Evolutionary conservation across 768 basidiomycete species (phyloP), one percentile per base, ranked within the genome.

Genomic region (Peribolospora kevripleyi): DNA sequence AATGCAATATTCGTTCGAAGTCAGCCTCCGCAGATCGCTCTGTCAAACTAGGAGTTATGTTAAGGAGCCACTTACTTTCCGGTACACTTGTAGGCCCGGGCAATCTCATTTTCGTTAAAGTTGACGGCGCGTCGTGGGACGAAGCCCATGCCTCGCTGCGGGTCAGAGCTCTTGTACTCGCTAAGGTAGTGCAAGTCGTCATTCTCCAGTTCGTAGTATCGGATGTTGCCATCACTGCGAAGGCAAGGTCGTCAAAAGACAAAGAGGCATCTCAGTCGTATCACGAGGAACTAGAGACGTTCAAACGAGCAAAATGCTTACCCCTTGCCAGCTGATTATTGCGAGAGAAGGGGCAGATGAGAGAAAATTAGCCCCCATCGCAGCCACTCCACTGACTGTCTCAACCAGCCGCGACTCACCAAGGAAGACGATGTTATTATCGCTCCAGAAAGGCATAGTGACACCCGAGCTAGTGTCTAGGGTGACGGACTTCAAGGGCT

Each of bases 61-160:
- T 25, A 25, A 25, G 25, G 25, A 25, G 25, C 25, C 25, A 25
- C 25, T 25, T 1, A 25, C 25, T 25, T 25, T 25, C 25, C 77
- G 11, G 77, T 72, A 14, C 91, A 75, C 68, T 97, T 98, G 75
- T 84, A 95, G 1, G 83, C 86, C 39, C 87, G 75, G 2, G 86
- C 90, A 61, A 97, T 93, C 67, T 97, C 93, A 67, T 88, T 91
- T 53, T 95, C 86, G 43, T 75, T 70, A 36, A 93, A 81, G 65
- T 76, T 86, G 63, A 97, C 76, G 0, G 84, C 80, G 50, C 88
- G 82, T 42, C 90, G 78, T 9, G 93, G 93, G 47, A 93, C 75
- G 80, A 97, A 88, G 66, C 83, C 85, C 79, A 97, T 84, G 9
- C 93, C 93, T 52, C 90, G 84, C 68, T 97, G 91, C 39, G 91